Conservation (phyloP, 306 rosid species). For the Sicyos edulis region DNA sequence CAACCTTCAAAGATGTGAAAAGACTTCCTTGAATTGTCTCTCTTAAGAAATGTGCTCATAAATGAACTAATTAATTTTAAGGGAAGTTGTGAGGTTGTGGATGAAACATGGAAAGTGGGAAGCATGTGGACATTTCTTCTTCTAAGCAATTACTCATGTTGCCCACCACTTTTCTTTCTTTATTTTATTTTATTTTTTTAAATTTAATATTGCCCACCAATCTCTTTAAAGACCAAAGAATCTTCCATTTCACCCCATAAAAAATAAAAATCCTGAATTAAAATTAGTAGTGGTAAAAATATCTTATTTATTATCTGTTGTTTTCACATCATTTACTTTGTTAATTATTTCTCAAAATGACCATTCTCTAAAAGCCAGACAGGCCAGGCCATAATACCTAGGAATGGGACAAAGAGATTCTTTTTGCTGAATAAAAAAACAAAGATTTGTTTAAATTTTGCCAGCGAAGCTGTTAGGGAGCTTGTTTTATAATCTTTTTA, state of each 20-base stretch:
- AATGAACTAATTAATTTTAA: too few relatives aligned
- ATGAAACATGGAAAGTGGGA: conserved; percentile 3
- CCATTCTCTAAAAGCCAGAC: not conserved
- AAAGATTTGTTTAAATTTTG: too few relatives aligned
- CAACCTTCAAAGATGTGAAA: too few relatives aligned
- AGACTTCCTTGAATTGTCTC: too few relatives aligned
- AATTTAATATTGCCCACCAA: too few relatives aligned
- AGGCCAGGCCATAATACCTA: not conserved
- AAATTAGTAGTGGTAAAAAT: not conserved
- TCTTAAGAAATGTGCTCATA: too few relatives aligned
- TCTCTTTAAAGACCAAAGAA: not conserved
- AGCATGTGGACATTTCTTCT: conserved; percentile 14
- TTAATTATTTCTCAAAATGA: not conserved
- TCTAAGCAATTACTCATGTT: conserved; percentile 7
- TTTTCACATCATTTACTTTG: not conserved
- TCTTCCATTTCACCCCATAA: not conserved
- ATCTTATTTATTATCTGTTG: not conserved
- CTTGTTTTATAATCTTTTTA: too few relatives aligned
- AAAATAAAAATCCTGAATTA: too few relatives aligned
- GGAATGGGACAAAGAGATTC: conserved; percentile 1
- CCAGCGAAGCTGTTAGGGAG: too few relatives aligned
- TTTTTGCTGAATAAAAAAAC: not conserved
- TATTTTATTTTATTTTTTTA: too few relatives aligned
- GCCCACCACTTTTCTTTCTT: not conserved
- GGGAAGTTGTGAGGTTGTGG: too few relatives aligned